Base-by-base conservation (phyloP, 352 stramenopile genomes). In the Phytopythium aichiense region DNA sequence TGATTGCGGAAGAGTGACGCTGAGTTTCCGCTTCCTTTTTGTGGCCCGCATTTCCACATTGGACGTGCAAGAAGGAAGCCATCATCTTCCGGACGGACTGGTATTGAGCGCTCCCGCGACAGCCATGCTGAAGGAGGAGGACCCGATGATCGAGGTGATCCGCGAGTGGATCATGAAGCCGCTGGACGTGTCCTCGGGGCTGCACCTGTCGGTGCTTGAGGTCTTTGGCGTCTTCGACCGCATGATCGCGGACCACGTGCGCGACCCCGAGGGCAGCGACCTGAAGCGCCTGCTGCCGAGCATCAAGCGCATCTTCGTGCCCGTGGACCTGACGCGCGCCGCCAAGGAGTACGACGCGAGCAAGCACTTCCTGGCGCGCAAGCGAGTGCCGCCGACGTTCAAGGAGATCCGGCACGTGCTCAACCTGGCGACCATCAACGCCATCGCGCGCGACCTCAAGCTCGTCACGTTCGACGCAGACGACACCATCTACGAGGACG, bases 401-500 rank as follows among this genome's bases (percentile, higher is more conserved):
- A 89, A 89, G 58, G 87, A 95, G 53, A 77, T 95, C 30, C 85
- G 87, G 4, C 87, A 95, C 67, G 77, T 95, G 12, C 69, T 95
- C 31, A 95, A 95, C 66, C 62, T 95, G 58, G 80, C 87, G 20
- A 89, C 81, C 7, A 78, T 87, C 38, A 82, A 87, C 59, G 78
- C 82, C 43, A 92, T 94, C 54, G 79, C 80, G 18, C 63, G 58
- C 31, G 80, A 89, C 37, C 61, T 95, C 46, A 91, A 92, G 65
- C 81, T 95, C 55, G 81, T 95, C 25, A 93, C 84, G 20, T 91
- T 95, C 49, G 87, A 95, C 67, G 87, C 87, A 45, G 87, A 95
- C 38, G 87, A 93, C 61, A 95, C 87, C 31, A 92, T 93, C 69
- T 95, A 95, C 72, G 81, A 89, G 56, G 87, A 95, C 57, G 87